These are phyloP conservation scores for Nothophoma quercina DNA, from an alignment of 2,329 filamentous ascomycete species.

Conservation along the genomic window DNA sequence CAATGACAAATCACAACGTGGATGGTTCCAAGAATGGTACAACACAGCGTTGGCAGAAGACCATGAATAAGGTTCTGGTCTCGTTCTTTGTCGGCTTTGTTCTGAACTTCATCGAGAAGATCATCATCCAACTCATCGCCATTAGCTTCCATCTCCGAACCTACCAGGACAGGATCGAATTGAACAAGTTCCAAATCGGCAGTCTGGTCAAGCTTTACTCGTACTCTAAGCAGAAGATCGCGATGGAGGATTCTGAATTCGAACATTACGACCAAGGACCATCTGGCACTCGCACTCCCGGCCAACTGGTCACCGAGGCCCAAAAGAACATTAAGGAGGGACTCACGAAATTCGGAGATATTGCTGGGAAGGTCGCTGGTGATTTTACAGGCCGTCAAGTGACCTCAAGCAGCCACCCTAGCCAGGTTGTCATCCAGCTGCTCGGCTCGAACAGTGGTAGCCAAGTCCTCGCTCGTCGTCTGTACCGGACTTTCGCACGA, in stretches of 20 bases:
- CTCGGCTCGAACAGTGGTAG: constrained; percentile 75
- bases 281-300: constrained; percentile 76
- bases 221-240: constrained; percentile 70
- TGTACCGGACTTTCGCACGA: constrained; percentile 86
- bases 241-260: constrained; percentile 78
- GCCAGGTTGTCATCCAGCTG: constrained; percentile 83
- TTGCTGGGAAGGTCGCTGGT: constrained; percentile 84
- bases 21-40: constrained; percentile 44
- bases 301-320: constrained; percentile 71
- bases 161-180: constrained; percentile 87
- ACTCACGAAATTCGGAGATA: constrained; percentile 81
- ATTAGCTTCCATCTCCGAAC: constrained; percentile 91
- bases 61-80: constrained; percentile 86
- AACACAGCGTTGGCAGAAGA: constrained; percentile 73
- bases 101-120: constrained; percentile 89
- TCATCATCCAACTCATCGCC: constrained; percentile 92
- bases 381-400: constrained; percentile 84
- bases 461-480: constrained; percentile 83
- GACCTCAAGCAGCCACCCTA: constrained; percentile 75
- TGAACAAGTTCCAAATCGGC: constrained; percentile 89
- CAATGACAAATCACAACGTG: constrained; percentile 72
- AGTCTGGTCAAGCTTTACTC: constrained; percentile 70
- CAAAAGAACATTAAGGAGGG: constrained; percentile 78
- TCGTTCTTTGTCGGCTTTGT: constrained; percentile 80
- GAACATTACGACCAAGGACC: constrained; percentile 60